Conservation (phyloP, 495 filamentous ascomycete species). For the Podospora pseudoanserina region DNA sequence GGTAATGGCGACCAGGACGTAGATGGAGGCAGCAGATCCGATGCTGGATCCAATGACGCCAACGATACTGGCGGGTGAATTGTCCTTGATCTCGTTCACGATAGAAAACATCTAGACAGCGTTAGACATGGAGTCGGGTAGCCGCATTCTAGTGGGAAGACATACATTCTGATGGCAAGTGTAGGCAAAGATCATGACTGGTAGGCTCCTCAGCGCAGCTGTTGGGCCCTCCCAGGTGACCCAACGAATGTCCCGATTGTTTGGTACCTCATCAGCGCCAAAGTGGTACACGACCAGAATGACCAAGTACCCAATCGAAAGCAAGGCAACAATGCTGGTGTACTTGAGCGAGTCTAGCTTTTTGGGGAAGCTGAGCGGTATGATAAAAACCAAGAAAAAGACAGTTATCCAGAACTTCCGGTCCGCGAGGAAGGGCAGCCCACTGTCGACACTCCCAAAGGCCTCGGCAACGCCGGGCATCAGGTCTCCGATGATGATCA, state of each 20-base stretch:
- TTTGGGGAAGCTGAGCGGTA: slow-evolving; percentile 87
- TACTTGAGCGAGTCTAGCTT: slow-evolving; percentile 94
- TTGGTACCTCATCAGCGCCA: slow-evolving; percentile 67
- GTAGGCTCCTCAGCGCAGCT: slow-evolving; percentile 76
- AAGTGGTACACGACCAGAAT: slow-evolving; percentile 90
- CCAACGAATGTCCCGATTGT: slow-evolving; percentile 67
- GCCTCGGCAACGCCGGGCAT: slow-evolving; percentile 92
- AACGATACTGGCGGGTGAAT: slow-evolving; percentile 73
- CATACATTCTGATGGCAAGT: slow-evolving; percentile 96
- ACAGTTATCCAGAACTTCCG: slow-evolving; percentile 97
- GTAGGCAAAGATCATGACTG: slow-evolving; percentile 95
- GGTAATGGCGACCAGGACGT: slow-evolving; percentile 88
- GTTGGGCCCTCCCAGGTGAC: slow-evolving; percentile 75
- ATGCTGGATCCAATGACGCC: slow-evolving; percentile 77
- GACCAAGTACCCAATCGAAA: slow-evolving; percentile 91
- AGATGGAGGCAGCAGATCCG: slow-evolving; percentile 73
- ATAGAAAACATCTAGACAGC: slow-evolving; percentile 89
- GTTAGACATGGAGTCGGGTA: slow-evolving; percentile 9
- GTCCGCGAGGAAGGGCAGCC: slow-evolving; percentile 71
- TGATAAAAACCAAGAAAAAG: slow-evolving; percentile 93
- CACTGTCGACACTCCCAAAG: slow-evolving; percentile 53
- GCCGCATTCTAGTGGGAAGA: not conserved
- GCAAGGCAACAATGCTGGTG: slow-evolving; percentile 84
- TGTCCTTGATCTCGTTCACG: slow-evolving; percentile 87
- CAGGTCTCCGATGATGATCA: slow-evolving; percentile 97